Percentiles rank a stretch among this genome's conserved stretches.
phyloP scores from a whole-genome alignment of 2,329 filamentous ascomycete genomes.

The Anisogramma anomala region DNA sequence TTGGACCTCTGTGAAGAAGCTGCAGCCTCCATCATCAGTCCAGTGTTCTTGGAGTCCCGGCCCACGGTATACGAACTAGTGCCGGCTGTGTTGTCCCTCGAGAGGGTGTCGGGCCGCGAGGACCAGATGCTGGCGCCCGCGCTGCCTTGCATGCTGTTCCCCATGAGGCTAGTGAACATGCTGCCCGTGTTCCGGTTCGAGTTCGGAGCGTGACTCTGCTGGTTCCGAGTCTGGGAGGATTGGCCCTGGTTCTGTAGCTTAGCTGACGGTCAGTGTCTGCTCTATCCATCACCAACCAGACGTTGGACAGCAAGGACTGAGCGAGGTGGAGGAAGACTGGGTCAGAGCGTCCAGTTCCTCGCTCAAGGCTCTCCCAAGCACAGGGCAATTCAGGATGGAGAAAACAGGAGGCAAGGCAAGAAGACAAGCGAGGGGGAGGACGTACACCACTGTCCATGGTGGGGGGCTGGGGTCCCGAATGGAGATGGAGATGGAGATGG shows the following conservation, averaged over 20 bases:
- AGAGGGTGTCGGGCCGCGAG: constrained; percentile 2
- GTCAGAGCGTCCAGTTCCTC: too few species aligned
- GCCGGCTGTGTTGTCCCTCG: constrained; percentile 6
- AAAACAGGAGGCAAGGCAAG: not conserved
- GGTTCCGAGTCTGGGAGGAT: constrained; percentile 3
- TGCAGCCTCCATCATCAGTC: constrained; percentile 9
- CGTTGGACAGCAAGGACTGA: not conserved
- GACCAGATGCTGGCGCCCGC: constrained; percentile 8
- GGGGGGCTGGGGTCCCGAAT: constrained; percentile 11
- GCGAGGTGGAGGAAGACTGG: too few species aligned
- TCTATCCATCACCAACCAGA: not conserved
- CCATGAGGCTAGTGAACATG: constrained; percentile 4
- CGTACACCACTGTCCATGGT: constrained; percentile 14
- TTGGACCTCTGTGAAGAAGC: constrained; percentile 9
- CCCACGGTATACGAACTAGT: constrained; percentile 7
- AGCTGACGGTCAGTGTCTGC: constrained; percentile 4
- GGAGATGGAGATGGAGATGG: constrained; percentile 5
- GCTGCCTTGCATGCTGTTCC: constrained; percentile 3
- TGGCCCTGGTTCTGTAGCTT: constrained; percentile 10
- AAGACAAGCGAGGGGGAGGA: constrained; percentile 1
- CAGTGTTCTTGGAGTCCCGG: not conserved
- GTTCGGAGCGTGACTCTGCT: not conserved
- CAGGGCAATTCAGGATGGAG: too few species aligned
- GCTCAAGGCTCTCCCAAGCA: too few species aligned
- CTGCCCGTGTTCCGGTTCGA: constrained; percentile 6